A percentile compares a stretch with the other conserved stretches of the same genome.
phyloP scores from a whole-genome alignment of 2,329 filamentous ascomycete species.

The Clarireedia hainanense region DNA sequence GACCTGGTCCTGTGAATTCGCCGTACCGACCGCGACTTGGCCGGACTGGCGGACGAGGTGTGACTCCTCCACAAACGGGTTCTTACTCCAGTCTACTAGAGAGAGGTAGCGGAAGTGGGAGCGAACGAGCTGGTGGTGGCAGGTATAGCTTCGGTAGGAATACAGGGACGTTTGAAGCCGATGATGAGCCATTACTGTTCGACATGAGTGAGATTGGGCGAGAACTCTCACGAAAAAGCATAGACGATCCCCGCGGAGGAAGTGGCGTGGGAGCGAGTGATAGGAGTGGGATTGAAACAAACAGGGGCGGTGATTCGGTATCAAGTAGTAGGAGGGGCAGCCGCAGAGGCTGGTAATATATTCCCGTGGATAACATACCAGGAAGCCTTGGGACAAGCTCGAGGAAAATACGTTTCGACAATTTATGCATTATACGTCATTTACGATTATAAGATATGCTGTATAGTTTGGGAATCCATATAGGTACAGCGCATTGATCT shows the following conservation, averaged over 20 bases:
- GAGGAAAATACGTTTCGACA: slow-evolving; percentile 16
- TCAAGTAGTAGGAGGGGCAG: slow-evolving; percentile 26
- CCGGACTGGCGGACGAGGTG: slow-evolving; percentile 25
- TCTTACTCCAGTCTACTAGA: slow-evolving; percentile 30
- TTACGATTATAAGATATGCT: slow-evolving; percentile 18
- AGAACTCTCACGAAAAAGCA: slow-evolving; percentile 43
- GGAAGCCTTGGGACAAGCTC: not conserved
- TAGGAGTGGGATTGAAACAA: slow-evolving; percentile 5
- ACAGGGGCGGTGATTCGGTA: slow-evolving; percentile 24
- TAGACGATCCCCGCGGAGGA: slow-evolving; percentile 42
- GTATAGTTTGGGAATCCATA: slow-evolving; percentile 12
- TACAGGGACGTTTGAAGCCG: slow-evolving; percentile 40
- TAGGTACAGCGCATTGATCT: slow-evolving; percentile 8
- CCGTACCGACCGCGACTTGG: slow-evolving; percentile 28
- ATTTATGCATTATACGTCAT: slow-evolving; percentile 23
- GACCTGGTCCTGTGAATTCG: slow-evolving; percentile 23
- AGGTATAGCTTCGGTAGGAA: slow-evolving; percentile 39
- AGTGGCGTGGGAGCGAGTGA: slow-evolving; percentile 12
- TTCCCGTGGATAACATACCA: slow-evolving; percentile 9
- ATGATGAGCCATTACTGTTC: slow-evolving; percentile 65
- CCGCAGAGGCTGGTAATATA: slow-evolving; percentile 22
- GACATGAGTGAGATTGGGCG: slow-evolving; percentile 65
- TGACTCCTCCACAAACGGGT: slow-evolving; percentile 27
- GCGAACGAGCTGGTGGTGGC: slow-evolving; percentile 30
- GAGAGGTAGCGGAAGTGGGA: slow-evolving; percentile 27